Conservation (phyloP, 257 asterid genomes). For the Henckelia pumila region DNA sequence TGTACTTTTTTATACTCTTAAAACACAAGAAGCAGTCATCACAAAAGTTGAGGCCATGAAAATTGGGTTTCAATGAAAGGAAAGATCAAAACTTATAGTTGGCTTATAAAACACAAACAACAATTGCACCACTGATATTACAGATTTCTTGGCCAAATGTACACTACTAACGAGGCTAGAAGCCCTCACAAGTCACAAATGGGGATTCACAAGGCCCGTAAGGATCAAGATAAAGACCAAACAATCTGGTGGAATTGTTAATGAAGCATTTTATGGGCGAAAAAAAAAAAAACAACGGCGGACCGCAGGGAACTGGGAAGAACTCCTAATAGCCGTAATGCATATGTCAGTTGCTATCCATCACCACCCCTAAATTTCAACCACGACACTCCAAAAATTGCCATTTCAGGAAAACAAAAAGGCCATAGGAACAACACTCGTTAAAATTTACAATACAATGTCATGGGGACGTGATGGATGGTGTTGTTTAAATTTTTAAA, state of each 20-base stretch:
- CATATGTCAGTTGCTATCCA: background rate
- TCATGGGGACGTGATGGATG: background rate
- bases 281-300: background rate
- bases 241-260: background rate
- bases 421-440: background rate
- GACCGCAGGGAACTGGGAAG: background rate
- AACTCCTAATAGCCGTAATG: background rate
- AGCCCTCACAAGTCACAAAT: background rate
- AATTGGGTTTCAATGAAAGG: background rate
- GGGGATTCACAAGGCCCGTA: no score
- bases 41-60: background rate
- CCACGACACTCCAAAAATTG: background rate
- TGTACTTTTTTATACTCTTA: background rate
- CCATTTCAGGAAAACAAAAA: background rate
- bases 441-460: background rate
- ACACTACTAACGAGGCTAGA: background rate
- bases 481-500: no score
- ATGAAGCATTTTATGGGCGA: background rate
- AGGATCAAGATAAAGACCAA: no score
- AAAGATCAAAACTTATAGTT: background rate
- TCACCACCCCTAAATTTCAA: background rate
- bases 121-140: background rate
- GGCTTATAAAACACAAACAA: background rate
- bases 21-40: no score
- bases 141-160: background rate